Evolutionary conservation across 441 rosid species (phyloP).

Genomic region (Gossypium trilobum): DNA sequence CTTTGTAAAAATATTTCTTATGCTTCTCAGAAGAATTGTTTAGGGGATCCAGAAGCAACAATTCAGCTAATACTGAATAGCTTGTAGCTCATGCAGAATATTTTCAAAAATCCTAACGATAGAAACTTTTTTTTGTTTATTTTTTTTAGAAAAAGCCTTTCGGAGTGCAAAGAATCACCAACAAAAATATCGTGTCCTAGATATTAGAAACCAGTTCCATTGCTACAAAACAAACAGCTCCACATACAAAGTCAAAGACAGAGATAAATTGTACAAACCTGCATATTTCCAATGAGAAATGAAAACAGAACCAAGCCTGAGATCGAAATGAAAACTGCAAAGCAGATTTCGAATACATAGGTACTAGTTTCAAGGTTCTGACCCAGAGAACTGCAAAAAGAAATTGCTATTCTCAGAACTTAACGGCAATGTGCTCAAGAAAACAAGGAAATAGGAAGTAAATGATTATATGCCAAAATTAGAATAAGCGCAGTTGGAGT

Average conservation of each 20-base stretch:
- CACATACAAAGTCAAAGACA: background rate
- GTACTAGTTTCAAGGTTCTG: conserved; percentile 75
- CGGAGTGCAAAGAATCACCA: background rate
- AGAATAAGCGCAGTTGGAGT: background rate
- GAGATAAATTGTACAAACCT: conserved; percentile 35
- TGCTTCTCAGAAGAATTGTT: background rate
- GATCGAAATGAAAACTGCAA: conserved; percentile 59
- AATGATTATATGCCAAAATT: background rate
- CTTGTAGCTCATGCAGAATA: background rate
- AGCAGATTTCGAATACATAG: conserved; percentile 57
- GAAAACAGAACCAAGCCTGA: conserved; percentile 64
- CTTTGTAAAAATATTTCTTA: background rate
- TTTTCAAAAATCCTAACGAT: background rate
- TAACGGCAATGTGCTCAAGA: background rate
- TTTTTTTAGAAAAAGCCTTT: background rate
- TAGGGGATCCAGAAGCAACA: background rate
- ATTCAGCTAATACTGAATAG: background rate
- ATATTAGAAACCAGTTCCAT: background rate
- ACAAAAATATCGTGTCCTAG: background rate
- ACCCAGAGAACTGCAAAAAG: conserved; percentile 57
- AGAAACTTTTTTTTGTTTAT: background rate
- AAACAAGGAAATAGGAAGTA: background rate
- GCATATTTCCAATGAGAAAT: conserved; percentile 80
- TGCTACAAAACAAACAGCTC: background rate
- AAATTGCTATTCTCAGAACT: background rate